These are phyloP conservation scores for Sordariomycetes sp. DNA, from an alignment of 2,329 filamentous ascomycete genomes.

Conservation along the genomic window DNA sequence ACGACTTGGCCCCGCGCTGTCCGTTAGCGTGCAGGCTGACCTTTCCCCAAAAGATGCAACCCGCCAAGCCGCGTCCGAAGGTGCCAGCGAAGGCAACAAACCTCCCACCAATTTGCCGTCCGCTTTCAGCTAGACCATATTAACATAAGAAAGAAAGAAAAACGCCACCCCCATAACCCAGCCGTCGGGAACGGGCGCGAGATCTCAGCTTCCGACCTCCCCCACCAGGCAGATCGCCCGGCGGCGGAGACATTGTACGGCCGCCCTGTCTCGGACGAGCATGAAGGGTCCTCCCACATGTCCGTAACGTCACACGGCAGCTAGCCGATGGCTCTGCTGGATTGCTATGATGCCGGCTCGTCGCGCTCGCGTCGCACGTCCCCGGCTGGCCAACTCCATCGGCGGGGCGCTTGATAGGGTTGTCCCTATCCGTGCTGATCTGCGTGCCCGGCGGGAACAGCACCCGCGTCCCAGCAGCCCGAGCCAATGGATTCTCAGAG, in stretches of 20 bases:
- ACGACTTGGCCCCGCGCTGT: too few species aligned
- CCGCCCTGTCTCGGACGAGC: neutral
- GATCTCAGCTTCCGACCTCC: neutral
- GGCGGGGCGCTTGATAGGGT: neutral
- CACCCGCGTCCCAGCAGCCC: neutral
- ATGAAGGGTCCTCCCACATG: neutral
- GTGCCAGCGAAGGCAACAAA: too few species aligned
- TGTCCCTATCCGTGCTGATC: neutral
- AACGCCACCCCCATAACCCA: neutral
- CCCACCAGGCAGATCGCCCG: neutral
- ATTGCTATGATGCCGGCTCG: neutral
- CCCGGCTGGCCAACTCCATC: neutral
- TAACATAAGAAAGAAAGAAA: too few species aligned
- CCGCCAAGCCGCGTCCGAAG: too few species aligned
- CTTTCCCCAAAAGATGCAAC: too few species aligned
- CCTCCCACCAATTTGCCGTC: too few species aligned
- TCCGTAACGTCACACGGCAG: neutral
- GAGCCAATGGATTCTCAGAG: neutral
- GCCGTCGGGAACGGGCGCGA: neutral
- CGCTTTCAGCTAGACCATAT: too few species aligned
- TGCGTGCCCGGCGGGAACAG: neutral
- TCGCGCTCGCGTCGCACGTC: neutral
- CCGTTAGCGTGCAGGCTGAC: too few species aligned
- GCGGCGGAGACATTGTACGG: neutral
- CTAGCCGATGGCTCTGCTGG: neutral